phyloP scores from a whole-genome alignment of 768 basidiomycete genomes.

The Naganishia onofrii region DNA sequence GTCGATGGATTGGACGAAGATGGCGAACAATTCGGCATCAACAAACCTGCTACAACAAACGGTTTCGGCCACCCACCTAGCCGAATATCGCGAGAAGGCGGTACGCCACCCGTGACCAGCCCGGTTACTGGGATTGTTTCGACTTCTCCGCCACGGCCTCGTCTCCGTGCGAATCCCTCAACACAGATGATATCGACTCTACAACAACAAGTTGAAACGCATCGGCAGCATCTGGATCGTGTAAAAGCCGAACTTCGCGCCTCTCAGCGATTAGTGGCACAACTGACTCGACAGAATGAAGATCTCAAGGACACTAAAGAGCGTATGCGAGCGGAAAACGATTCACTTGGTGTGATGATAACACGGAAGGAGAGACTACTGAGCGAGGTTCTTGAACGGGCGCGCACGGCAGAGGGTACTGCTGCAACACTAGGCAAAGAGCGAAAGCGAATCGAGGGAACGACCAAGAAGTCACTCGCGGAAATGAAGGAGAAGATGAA shows the following conservation, averaged over 20 bases:
- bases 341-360: slow-evolving; percentile 47
- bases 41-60: slow-evolving; percentile 3
- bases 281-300: slow-evolving; percentile 37
- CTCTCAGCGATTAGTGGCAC: slow-evolving; percentile 13
- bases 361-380: slow-evolving; percentile 46
- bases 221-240: slow-evolving; percentile 19
- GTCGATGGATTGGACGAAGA: not conserved
- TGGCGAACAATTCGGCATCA: not conserved
- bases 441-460: slow-evolving; percentile 40
- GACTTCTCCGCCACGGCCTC: slow-evolving; percentile 15
- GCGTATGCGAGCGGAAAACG: slow-evolving; percentile 44
- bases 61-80: not conserved
- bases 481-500: slow-evolving; percentile 44
- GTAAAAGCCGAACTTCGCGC: slow-evolving; percentile 20
- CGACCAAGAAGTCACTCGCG: slow-evolving; percentile 39
- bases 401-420: slow-evolving; percentile 46
- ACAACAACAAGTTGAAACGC: slow-evolving; percentile 17
- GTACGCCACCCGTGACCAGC: not conserved
- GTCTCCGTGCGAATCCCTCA: slow-evolving; percentile 15
- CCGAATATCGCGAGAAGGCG: slow-evolving; percentile 1
- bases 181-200: slow-evolving; percentile 21
- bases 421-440: slow-evolving; percentile 36
- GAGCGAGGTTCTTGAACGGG: slow-evolving; percentile 49
- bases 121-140: slow-evolving; percentile 5
- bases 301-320: slow-evolving; percentile 50